phyloP scores from a whole-genome alignment of 2,329 filamentous ascomycete species.

The Colletotrichum lentis region DNA sequence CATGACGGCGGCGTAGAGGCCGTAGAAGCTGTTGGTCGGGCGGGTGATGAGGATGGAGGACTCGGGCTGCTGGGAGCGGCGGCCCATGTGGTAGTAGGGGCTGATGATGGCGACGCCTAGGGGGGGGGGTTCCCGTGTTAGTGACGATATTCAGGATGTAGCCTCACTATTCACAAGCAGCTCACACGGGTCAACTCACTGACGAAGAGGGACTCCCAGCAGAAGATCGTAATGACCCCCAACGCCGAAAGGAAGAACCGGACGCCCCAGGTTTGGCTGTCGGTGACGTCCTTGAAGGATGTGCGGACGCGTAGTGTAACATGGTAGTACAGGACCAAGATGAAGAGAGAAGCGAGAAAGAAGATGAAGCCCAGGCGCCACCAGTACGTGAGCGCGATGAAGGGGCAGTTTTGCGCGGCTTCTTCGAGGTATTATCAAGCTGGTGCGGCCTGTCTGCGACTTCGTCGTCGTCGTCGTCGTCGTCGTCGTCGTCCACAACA shows the following conservation, averaged over 20 bases:
- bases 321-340: constrained; percentile 53
- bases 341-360: constrained; percentile 47
- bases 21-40: constrained; percentile 56
- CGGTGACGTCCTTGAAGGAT: constrained; percentile 48
- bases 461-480: too few species aligned
- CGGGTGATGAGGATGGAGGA: constrained; percentile 53
- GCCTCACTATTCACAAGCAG: too few species aligned
- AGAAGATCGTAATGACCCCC: constrained; percentile 52
- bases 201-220: constrained; percentile 53
- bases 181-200: constrained; percentile 41
- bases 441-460: background rate
- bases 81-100: constrained; percentile 54
- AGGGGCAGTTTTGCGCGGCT: constrained; percentile 42
- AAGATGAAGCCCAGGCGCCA: constrained; percentile 47
- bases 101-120: constrained; percentile 56
- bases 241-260: constrained; percentile 54
- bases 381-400: constrained; percentile 48
- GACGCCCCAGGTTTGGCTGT: constrained; percentile 53
- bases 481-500: constrained; percentile 10
- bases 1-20: constrained; percentile 50
- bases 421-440: background rate
- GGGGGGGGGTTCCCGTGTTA: background rate
- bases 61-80: constrained; percentile 46
- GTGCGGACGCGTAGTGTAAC: constrained; percentile 39
- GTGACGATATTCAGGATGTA: background rate